Conservation (phyloP, 2,329 filamentous ascomycete genomes). For the Fusarium euwallaceae region DNA sequence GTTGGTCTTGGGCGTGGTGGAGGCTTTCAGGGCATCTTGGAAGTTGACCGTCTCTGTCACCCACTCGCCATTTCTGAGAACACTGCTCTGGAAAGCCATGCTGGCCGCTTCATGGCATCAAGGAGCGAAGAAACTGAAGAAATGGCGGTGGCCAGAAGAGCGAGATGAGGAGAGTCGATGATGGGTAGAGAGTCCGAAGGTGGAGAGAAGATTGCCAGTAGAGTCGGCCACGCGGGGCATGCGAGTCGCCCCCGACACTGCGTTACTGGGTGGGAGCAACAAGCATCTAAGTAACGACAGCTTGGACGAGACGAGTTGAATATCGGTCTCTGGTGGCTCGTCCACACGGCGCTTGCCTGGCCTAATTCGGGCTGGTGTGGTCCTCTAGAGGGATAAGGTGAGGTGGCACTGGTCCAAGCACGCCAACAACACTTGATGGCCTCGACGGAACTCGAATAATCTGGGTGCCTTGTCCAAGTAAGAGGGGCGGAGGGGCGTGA, state of each 20-base stretch:
- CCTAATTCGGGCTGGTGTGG: slow-evolving; percentile 13
- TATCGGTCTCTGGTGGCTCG: slow-evolving; percentile 7
- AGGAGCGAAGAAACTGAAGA: background rate
- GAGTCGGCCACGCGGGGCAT: slow-evolving; percentile 9
- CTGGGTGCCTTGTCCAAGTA: background rate
- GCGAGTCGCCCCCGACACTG: slow-evolving; percentile 3
- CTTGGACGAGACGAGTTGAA: background rate
- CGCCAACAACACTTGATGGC: slow-evolving; percentile 12
- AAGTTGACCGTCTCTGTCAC: slow-evolving; percentile 66
- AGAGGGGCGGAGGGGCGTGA: background rate
- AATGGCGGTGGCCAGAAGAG: slow-evolving; percentile 1
- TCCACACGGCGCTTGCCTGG: slow-evolving; percentile 10
- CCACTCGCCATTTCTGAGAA: slow-evolving; percentile 68
- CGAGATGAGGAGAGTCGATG: background rate
- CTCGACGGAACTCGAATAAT: slow-evolving; percentile 1
- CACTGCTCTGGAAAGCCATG: slow-evolving; percentile 67
- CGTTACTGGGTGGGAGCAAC: slow-evolving; percentile 7
- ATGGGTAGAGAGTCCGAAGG: slow-evolving; percentile 1
- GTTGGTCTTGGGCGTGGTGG: slow-evolving; percentile 49
- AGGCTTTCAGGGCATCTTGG: slow-evolving; percentile 57
- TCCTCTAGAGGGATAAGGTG: slow-evolving; percentile 18
- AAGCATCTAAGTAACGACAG: background rate
- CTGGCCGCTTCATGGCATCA: slow-evolving; percentile 42
- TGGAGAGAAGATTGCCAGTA: background rate
- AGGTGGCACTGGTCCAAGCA: slow-evolving; percentile 13